A percentile compares a stretch with the other conserved stretches of the same genome.
phyloP scores from a whole-genome alignment of 345 rosid genomes.

The Mallotus nudiflorus region DNA sequence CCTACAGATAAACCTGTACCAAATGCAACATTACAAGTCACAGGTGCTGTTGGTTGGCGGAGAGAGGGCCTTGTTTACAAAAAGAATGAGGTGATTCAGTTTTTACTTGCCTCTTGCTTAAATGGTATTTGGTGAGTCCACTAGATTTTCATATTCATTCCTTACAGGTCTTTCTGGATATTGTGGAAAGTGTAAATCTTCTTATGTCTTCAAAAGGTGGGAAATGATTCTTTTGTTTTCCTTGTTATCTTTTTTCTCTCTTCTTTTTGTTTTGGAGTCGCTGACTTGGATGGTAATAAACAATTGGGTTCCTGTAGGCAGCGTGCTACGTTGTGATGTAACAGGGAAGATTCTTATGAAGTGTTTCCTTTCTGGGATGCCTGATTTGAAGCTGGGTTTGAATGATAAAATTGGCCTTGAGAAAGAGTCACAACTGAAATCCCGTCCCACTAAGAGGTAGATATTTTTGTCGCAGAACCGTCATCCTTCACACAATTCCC shows the following conservation, averaged over 20 bases:
- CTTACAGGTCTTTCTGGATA: slow-evolving; percentile 89
- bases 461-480: slow-evolving; percentile 7
- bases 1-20: slow-evolving; percentile 91
- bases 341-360: slow-evolving; percentile 97
- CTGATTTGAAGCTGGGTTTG: slow-evolving; percentile 97
- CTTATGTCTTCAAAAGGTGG: slow-evolving; percentile 97
- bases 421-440: slow-evolving; percentile 94
- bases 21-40: slow-evolving; percentile 98
- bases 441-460: slow-evolving; percentile 95
- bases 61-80: slow-evolving; percentile 97
- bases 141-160: slow-evolving; percentile 22
- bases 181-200: slow-evolving; percentile 98
- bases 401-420: slow-evolving; percentile 99
- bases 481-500: neutral
- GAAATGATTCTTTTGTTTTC: slow-evolving; percentile 1
- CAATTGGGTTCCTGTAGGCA: slow-evolving; percentile 52
- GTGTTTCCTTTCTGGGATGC: slow-evolving; percentile 99
- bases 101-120: slow-evolving; percentile 3
- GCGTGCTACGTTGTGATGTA: slow-evolving; percentile 94
- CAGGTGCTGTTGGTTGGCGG: slow-evolving; percentile 99
- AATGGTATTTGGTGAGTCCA: slow-evolving; percentile 4
- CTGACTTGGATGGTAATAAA: slow-evolving; percentile 15
- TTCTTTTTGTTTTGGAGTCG: neutral
- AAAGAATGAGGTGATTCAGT: slow-evolving; percentile 79
- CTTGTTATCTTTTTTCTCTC: slow-evolving; percentile 1